phyloP scores from a whole-genome alignment of 2,329 filamentous ascomycete species.

The Fusarium lateritium region DNA sequence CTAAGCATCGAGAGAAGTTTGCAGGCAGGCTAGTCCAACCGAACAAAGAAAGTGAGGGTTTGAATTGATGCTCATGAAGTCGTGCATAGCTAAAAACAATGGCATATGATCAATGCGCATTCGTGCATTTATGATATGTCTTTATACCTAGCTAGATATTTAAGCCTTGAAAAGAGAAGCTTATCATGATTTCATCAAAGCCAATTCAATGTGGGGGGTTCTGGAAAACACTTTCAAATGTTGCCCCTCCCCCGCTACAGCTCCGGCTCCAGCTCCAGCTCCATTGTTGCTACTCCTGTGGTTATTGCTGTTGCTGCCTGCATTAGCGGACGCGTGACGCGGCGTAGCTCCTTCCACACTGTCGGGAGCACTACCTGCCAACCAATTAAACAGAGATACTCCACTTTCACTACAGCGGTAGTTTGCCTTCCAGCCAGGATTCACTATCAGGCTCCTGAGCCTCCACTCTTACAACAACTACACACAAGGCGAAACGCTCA shows the following conservation, averaged over 20 bases:
- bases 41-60: too few relatives aligned
- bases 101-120: too few relatives aligned
- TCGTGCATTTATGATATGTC: too few relatives aligned
- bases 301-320: constrained; percentile 25
- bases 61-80: too few relatives aligned
- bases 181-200: too few relatives aligned
- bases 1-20: too few relatives aligned
- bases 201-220: background rate
- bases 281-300: background rate
- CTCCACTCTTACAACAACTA: background rate
- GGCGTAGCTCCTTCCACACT: constrained; percentile 39
- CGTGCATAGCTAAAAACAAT: too few relatives aligned
- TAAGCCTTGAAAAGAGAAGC: too few relatives aligned
- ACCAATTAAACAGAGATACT: background rate
- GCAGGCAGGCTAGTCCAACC: too few relatives aligned
- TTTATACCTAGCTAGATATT: too few relatives aligned
- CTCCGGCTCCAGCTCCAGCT: background rate
- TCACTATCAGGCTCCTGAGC: too few relatives aligned
- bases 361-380: constrained; percentile 7
- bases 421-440: too few relatives aligned
- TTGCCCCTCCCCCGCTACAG: constrained; percentile 31
- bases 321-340: constrained; percentile 41
- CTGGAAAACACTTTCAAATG: background rate
- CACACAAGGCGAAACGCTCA: background rate
- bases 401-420: background rate